Percentiles rank a stretch among this genome's conserved stretches.
Evolutionary conservation across 805 yeast genomes (phyloP).

Genomic region (Candida argentea): DNA sequence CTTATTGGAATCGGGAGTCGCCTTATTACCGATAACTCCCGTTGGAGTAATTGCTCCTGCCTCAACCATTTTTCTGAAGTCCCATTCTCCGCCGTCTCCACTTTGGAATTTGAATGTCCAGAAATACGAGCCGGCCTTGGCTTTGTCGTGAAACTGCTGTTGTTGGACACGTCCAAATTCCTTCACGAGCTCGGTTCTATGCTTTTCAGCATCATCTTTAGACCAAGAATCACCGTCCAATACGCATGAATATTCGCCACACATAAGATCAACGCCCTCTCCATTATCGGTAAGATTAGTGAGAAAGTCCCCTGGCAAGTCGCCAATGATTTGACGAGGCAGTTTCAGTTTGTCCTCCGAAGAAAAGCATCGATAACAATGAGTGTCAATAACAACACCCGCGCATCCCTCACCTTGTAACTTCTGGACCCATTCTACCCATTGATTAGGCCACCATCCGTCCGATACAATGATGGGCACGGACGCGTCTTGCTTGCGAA

Average conservation of each 20-base stretch:
- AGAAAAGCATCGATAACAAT: slow-evolving; percentile 78
- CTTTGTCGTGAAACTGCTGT: slow-evolving; percentile 37
- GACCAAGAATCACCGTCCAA: slow-evolving; percentile 71
- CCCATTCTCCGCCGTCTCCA: slow-evolving; percentile 98
- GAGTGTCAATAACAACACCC: slow-evolving; percentile 75
- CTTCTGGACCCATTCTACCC: slow-evolving; percentile 56
- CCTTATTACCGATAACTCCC: slow-evolving; percentile 11
- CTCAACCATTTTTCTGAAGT: slow-evolving; percentile 66
- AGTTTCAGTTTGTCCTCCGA: slow-evolving; percentile 58
- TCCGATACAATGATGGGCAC: slow-evolving; percentile 80
- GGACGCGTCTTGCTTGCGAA: slow-evolving; percentile 42
- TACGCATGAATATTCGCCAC: slow-evolving; percentile 90
- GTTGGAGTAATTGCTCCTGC: slow-evolving; percentile 36
- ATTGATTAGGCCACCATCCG: slow-evolving; percentile 85
- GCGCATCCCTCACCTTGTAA: slow-evolving; percentile 27
- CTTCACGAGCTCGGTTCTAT: slow-evolving; percentile 45
- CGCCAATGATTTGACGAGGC: slow-evolving; percentile 54
- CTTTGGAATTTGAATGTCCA: slow-evolving; percentile 85
- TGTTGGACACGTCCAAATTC: slow-evolving; percentile 54
- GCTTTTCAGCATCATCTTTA: slow-evolving; percentile 28
- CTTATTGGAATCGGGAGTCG: slow-evolving; percentile 29
- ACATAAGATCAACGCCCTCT: slow-evolving; percentile 53
- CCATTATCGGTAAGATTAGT: slow-evolving; percentile 37
- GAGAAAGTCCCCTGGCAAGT: slow-evolving; percentile 40
- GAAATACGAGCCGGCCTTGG: slow-evolving; percentile 68